These are phyloP conservation scores for Coniochaeta sp. DNA, from an alignment of 2,329 filamentous ascomycete genomes.

Conservation along the genomic window DNA sequence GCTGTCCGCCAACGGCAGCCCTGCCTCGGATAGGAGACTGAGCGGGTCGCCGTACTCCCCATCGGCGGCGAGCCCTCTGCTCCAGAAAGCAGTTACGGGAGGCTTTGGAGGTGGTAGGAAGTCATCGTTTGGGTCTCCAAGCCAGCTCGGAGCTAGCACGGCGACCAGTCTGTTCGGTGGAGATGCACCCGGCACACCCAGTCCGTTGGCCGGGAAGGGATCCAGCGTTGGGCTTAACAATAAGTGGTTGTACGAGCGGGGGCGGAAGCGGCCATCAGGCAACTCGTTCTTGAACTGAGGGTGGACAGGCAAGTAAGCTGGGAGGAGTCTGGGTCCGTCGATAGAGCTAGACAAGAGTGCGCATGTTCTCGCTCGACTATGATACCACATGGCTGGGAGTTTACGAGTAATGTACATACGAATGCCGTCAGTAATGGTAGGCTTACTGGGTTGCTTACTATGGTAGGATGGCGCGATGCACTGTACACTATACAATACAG, in stretches of 20 bases:
- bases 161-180: slow-evolving; percentile 42
- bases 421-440: neutral
- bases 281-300: slow-evolving; percentile 13
- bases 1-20: slow-evolving; percentile 47
- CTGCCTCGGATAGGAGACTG: slow-evolving; percentile 26
- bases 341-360: neutral
- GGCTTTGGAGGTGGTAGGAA: slow-evolving; percentile 37
- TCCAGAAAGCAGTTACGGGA: slow-evolving; percentile 58
- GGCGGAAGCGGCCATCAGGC: slow-evolving; percentile 44
- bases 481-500: neutral
- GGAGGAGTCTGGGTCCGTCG: neutral
- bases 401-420: neutral
- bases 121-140: slow-evolving; percentile 54
- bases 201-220: slow-evolving; percentile 57
- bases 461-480: neutral
- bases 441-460: neutral
- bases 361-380: neutral
- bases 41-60: slow-evolving; percentile 39
- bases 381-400: neutral
- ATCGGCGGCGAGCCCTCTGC: slow-evolving; percentile 42
- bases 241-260: slow-evolving; percentile 91
- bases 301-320: neutral
- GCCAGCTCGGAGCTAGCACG: slow-evolving; percentile 41
- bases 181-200: slow-evolving; percentile 56
- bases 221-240: slow-evolving; percentile 76